These are phyloP conservation scores for Forsythia suspensa DNA, from an alignment of 257 asterid species.

Conservation along the genomic window DNA sequence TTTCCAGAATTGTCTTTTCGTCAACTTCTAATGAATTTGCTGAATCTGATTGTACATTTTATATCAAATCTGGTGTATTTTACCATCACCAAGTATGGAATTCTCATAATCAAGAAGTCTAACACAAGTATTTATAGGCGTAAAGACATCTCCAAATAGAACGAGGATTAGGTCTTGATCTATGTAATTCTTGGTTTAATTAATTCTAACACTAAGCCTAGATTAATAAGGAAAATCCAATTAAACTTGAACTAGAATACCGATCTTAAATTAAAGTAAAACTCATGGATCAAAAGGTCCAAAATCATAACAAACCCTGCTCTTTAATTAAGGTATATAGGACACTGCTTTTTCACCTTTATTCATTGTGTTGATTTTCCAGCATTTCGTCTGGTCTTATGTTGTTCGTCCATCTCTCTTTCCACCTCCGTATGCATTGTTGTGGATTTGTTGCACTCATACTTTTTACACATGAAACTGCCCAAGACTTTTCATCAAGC, in stretches of 20 bases:
- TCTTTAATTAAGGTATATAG: not conserved
- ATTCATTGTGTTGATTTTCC: not conserved
- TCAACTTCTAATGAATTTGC: conserved; percentile 13
- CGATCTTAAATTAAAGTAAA: not conserved
- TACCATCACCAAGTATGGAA: not conserved
- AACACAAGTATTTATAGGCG: not conserved
- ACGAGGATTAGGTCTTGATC: not conserved
- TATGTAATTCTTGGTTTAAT: not conserved
- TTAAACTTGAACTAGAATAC: not conserved
- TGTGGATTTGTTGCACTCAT: not conserved
- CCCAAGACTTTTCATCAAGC: not conserved
- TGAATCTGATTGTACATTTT: not conserved
- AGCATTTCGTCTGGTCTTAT: not conserved
- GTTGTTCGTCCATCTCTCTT: not conserved
- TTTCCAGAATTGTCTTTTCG: not conserved
- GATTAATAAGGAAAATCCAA: not conserved
- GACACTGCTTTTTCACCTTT: not conserved
- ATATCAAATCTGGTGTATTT: not conserved
- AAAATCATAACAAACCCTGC: not conserved
- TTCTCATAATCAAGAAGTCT: not conserved
- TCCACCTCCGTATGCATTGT: not conserved
- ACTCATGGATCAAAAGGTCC: not conserved
- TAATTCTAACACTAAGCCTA: not conserved
- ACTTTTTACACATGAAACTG: not conserved
- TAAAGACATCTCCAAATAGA: not conserved